phyloP scores from a whole-genome alignment of 495 filamentous ascomycete species.

The Penicillium salamii region DNA sequence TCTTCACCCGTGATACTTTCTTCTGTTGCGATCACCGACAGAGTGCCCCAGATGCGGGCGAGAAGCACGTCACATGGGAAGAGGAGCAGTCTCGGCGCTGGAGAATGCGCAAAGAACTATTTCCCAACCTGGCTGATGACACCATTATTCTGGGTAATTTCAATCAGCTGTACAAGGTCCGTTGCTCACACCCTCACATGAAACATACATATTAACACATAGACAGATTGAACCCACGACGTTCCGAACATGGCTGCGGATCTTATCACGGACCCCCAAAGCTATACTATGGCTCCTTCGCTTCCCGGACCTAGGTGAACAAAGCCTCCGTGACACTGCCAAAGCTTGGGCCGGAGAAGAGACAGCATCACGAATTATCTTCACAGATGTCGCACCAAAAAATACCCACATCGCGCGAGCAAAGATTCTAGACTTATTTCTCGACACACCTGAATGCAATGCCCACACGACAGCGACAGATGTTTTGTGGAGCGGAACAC shows the following conservation, averaged over 20 bases:
- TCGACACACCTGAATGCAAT: constrained; percentile 98
- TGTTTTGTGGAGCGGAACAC: constrained; percentile 93
- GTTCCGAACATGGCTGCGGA: constrained; percentile 94
- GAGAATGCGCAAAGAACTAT: constrained; percentile 93
- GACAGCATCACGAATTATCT: constrained; percentile 88
- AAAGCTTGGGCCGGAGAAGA: constrained; percentile 78
- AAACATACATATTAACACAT: constrained; percentile 1
- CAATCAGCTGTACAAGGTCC: constrained; percentile 98
- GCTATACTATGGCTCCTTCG: constrained; percentile 93
- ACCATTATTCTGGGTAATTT: constrained; percentile 95
- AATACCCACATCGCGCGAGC: constrained; percentile 91
- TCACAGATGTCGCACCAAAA: constrained; percentile 96
- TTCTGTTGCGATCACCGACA: constrained; percentile 98
- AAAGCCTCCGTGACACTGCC: constrained; percentile 76
- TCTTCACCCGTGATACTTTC: constrained; percentile 93
- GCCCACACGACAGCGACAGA: constrained; percentile 97
- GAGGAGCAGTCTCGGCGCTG: constrained; percentile 82
- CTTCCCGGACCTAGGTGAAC: constrained; percentile 92
- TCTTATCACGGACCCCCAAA: constrained; percentile 81
- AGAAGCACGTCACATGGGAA: constrained; percentile 68
- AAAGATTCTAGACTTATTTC: constrained; percentile 86
- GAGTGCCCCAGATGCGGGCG: constrained; percentile 74
- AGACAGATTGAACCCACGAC: constrained; percentile 92
- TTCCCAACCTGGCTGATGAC: constrained; percentile 79
- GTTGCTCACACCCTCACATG: constrained; percentile 12